A percentile compares a stretch with the other conserved stretches of the same genome.
Evolutionary conservation across 2,329 filamentous ascomycete genomes (phyloP).

Genomic region (Pseudophaeomoniella oleicola): DNA sequence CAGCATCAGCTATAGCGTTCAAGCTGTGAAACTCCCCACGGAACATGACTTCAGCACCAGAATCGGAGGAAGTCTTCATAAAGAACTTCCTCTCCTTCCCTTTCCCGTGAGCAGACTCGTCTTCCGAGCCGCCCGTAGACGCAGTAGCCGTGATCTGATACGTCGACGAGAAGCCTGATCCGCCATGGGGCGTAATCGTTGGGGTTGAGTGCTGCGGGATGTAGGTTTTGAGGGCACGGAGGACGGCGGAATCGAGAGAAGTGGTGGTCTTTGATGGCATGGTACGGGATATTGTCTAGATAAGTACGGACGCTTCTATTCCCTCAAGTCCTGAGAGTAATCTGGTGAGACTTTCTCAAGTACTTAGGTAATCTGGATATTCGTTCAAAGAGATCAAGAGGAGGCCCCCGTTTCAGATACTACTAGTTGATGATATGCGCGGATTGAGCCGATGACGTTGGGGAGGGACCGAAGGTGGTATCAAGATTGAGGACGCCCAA

Average conservation of each 20-base stretch:
- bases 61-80: constrained; percentile 20
- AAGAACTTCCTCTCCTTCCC: constrained; percentile 15
- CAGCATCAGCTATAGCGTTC: constrained; percentile 59
- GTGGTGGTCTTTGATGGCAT: background rate
- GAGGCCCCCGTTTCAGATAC: too few species aligned
- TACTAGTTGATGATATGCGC: too few species aligned
- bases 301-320: too few species aligned
- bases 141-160: background rate
- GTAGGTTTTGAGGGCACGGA: background rate
- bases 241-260: background rate
- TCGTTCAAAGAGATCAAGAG: too few species aligned
- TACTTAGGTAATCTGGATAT: too few species aligned
- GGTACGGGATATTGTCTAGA: too few species aligned
- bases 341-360: too few species aligned
- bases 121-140: background rate
- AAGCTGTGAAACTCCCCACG: constrained; percentile 69
- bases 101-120: too few species aligned
- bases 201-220: background rate
- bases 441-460: too few species aligned
- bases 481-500: too few species aligned
- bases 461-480: too few species aligned
- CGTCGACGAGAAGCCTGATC: background rate
- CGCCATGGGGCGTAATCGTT: background rate
- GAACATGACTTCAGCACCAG: constrained; percentile 23
- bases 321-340: too few species aligned